Evolutionary conservation across 441 rosid species (phyloP).

Genomic region (Pelargonium myrrhifolium): DNA sequence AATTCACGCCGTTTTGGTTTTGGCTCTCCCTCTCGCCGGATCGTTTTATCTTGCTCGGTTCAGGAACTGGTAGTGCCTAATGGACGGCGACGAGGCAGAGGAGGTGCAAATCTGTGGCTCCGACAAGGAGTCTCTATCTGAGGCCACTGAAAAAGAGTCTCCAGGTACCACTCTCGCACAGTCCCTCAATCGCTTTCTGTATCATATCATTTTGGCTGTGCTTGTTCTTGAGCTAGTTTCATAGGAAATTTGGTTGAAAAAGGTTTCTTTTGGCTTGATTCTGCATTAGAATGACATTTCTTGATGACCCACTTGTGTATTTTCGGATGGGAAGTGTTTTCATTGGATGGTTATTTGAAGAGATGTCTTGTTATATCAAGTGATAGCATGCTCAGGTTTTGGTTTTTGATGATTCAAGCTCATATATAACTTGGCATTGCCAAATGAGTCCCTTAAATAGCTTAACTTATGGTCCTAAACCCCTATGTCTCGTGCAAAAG

Average conservation of each 20-base stretch:
- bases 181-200: not conserved
- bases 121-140: constrained; percentile 16
- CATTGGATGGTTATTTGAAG: not conserved
- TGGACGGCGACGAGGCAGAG: not conserved
- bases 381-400: not conserved
- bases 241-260: not conserved
- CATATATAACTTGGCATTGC: not conserved
- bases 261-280: not conserved
- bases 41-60: not conserved
- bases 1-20: not conserved
- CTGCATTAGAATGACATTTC: not conserved
- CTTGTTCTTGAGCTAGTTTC: not conserved
- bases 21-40: not conserved
- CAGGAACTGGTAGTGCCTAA: not conserved
- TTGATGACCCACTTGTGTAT: constrained; percentile 1
- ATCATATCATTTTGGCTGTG: not conserved
- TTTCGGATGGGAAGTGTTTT: not conserved
- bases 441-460: not conserved
- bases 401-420: constrained; percentile 2
- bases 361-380: not conserved
- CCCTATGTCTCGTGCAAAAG: not conserved
- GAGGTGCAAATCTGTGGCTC: constrained; percentile 12
- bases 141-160: constrained; percentile 14
- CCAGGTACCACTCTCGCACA: constrained; percentile 18
- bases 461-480: not conserved